Evolutionary conservation across 1,284 basidiomycete genomes (phyloP), one percentile per base, ranked within the genome.

Genomic region (Cutaneotrichosporon dermatis): DNA sequence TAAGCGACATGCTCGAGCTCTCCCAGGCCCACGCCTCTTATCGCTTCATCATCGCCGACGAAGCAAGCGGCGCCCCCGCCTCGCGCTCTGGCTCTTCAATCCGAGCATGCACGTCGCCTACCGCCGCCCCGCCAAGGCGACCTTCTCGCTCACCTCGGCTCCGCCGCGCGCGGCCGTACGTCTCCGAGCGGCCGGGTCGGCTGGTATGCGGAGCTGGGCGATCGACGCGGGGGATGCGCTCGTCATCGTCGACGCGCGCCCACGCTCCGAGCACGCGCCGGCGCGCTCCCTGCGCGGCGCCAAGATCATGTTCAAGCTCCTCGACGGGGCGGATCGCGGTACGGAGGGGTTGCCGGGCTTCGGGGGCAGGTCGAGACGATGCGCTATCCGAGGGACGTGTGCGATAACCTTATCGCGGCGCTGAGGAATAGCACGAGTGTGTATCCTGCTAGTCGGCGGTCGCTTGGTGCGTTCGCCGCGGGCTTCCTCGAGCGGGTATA

Each of bases 21-120:
- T 86, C 89, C 1, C 87, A 88, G 57, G 90, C 92, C 0, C 91
- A 94, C 72, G 92, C 91, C 2, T 88, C 88, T 0, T 90, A 93
- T 76, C 86, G 91, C 6, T 94, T 95, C 69, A 82, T 92, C 49
- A 79, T 95, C 46, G 80, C 85, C 8, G 92, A 94, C 62, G 90
- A 91, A 66, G 88, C 90, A 69, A 85, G 87, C 16, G 88, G 90
- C 62, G 82, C 81, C 39, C 87, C 6, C 81, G 88, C 51, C 82
- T 94, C n/a, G 79, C 92, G 61, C 88, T 92, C 59, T 94, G 92
- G 92, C 74, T 94, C 16, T 94, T 95, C 83, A 94, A 92, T 74
- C 90, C 91, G 0, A 85, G 82, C 60, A 85, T 94, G 65, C 84
- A 84, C 10, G 76, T 94, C 35, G 83, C 89, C 1, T 93, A 92